Conservation (phyloP, 2,329 filamentous ascomycete genomes). For the Ophiostoma tasmaniense region DNA sequence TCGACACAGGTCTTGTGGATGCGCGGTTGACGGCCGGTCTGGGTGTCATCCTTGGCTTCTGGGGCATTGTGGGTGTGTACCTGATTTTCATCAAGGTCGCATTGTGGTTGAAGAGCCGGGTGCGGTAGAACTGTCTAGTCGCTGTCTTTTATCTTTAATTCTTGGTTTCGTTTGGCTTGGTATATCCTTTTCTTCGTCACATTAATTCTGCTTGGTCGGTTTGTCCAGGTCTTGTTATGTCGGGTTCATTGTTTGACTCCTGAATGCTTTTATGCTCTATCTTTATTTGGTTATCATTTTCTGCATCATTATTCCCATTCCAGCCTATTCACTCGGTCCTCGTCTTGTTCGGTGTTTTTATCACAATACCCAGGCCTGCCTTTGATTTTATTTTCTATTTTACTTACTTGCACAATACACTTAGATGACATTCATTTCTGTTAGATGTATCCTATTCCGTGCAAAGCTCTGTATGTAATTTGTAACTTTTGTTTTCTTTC, state of each 20-base stretch:
- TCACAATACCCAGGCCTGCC: neutral
- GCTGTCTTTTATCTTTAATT: neutral
- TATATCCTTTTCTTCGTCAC: neutral
- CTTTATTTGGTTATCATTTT: neutral
- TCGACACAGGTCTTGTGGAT: slow-evolving; percentile 35
- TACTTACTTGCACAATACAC: neutral
- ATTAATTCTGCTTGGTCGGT: neutral
- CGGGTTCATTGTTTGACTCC: neutral
- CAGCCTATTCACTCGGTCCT: neutral
- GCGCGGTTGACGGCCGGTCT: slow-evolving; percentile 38
- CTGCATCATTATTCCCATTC: neutral
- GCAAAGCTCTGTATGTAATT: too few relatives aligned
- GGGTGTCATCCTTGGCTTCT: slow-evolving; percentile 39
- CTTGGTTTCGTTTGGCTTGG: neutral
- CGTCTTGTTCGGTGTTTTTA: neutral
- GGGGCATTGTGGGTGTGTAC: slow-evolving; percentile 42
- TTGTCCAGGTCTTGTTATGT: neutral
- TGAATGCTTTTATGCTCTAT: neutral
- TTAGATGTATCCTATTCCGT: too few relatives aligned
- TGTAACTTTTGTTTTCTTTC: too few relatives aligned
- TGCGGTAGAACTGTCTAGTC: slow-evolving; percentile 12
- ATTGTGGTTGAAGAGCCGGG: slow-evolving; percentile 22
- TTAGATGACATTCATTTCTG: neutral
- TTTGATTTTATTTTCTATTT: neutral
- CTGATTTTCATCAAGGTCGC: slow-evolving; percentile 39